Base-by-base conservation (phyloP, 768 basidiomycete genomes). In the Rhizopogon sp. region DNA sequence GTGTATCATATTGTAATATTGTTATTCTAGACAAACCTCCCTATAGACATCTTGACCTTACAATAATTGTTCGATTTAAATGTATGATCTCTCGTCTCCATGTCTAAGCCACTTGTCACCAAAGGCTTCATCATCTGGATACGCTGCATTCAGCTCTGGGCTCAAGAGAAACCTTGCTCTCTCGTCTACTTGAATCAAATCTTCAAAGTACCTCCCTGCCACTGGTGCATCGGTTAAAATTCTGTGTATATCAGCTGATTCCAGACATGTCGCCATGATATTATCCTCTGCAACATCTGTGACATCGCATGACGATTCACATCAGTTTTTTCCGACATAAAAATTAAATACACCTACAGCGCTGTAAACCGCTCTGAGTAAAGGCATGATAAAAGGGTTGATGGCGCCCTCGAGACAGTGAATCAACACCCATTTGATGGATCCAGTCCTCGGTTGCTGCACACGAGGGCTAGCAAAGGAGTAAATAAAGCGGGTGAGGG, bases 331-430 rank as follows among this genome's bases (percentile, higher is more conserved):
- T 25, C 25, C 25, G 41, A 14, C 31, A 13, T 44, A 31, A 47
- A 22, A 40, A 35, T 43, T 1, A 29, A 45, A 10, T 16, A 60
- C 40, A 60, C 74, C 58, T 61, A 79, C 77, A 79, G 61, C 71
- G 62, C 40, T 62, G 54, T 1, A 72, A 64, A 11, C 74, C 75
- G 44, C 66, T 72, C 33, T 65, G 60, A 17, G 70, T 61, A 41
- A 75, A 56, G 37, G 72, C 62, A 31, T 68, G 64, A 58, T 83
- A 83, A 57, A 81, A 82, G 2, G 81, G 79, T 53, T 83, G 81
- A 43, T 74, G 57, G 22, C 72, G 64, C 17, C 80, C 79, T 20
- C 68, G 60, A 28, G 63, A 41, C 14, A 82, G 67, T 9, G 59
- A 55, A 55, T 76, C 69, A 1, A 81, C 70, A 22, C 63, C 60